phyloP scores from a whole-genome alignment of 2,329 filamentous ascomycete species.

The Cladorrhinum sp. region DNA sequence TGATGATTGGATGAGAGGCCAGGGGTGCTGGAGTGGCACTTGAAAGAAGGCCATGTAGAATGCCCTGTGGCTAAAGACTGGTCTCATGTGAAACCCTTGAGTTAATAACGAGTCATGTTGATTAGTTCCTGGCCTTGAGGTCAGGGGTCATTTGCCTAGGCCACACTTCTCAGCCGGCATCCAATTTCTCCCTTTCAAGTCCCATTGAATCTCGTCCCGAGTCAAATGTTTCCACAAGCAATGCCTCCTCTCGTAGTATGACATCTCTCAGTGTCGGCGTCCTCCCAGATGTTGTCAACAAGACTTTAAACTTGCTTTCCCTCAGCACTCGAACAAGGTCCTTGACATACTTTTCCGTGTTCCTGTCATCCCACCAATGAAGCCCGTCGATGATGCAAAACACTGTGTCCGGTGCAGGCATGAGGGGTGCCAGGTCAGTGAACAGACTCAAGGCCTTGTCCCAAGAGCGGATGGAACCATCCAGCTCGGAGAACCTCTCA shows the following conservation, averaged over 20 bases:
- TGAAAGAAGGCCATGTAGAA: no score
- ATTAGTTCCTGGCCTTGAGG: no score
- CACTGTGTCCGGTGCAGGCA: not conserved
- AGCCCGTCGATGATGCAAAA: not conserved
- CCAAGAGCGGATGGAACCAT: not conserved
- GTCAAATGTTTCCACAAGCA: not conserved
- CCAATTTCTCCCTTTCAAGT: not conserved
- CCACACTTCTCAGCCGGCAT: not conserved
- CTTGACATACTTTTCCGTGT: not conserved
- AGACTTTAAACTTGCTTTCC: not conserved
- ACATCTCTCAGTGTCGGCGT: not conserved
- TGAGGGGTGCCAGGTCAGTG: not conserved
- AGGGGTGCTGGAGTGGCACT: no score
- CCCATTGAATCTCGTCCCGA: not conserved
- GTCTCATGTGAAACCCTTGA: not conserved
- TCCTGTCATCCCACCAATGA: not conserved
- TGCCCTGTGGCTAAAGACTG: no score
- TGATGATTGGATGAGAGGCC: not conserved
- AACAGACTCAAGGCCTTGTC: not conserved
- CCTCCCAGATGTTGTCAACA: not conserved
- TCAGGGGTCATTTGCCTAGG: not conserved
- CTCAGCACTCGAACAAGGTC: not conserved
- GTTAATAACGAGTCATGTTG: no score
- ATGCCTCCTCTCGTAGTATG: not conserved
- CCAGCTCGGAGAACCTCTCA: not conserved